Percentiles rank a stretch among this genome's conserved stretches.
phyloP scores from a whole-genome alignment of 345 rosid genomes.

The Atalantia buxifolia region DNA sequence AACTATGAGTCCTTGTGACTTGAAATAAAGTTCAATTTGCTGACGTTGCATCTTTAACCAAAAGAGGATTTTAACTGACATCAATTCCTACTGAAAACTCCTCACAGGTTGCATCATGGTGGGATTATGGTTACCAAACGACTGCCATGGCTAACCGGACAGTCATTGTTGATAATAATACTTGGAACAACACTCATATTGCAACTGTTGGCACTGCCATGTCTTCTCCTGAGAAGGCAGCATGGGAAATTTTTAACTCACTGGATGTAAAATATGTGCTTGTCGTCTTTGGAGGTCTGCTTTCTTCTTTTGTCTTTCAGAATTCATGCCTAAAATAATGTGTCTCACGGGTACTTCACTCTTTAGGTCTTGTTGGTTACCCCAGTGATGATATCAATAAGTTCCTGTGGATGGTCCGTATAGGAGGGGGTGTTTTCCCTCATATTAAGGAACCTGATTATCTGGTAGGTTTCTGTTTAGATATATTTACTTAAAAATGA shows the following conservation, averaged over 20 bases:
- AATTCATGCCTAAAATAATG: not conserved
- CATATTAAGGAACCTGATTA: constrained; percentile 98
- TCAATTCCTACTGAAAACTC: constrained; percentile 3
- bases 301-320: constrained; percentile 17
- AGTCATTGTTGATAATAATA: constrained; percentile 96
- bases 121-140: constrained; percentile 99
- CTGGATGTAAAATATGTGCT: constrained; percentile 98
- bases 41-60: not conserved
- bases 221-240: constrained; percentile 99
- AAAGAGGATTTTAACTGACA: not conserved
- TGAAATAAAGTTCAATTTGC: not conserved
- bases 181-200: constrained; percentile 99
- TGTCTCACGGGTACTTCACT: constrained; percentile 29
- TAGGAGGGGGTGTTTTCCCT: constrained; percentile 98
- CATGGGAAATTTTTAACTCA: constrained; percentile 97
- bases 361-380: constrained; percentile 91
- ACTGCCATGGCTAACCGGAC: constrained; percentile 99
- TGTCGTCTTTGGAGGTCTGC: constrained; percentile 95
- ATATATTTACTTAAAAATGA: not conserved
- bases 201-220: constrained; percentile 99
- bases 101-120: constrained; percentile 96
- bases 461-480: constrained; percentile 43
- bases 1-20: not conserved
- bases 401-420: constrained; percentile 99
- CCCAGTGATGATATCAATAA: constrained; percentile 98